These are phyloP conservation scores for Penicillium capsulatum DNA, from an alignment of 2,329 filamentous ascomycete genomes.

Conservation along the genomic window DNA sequence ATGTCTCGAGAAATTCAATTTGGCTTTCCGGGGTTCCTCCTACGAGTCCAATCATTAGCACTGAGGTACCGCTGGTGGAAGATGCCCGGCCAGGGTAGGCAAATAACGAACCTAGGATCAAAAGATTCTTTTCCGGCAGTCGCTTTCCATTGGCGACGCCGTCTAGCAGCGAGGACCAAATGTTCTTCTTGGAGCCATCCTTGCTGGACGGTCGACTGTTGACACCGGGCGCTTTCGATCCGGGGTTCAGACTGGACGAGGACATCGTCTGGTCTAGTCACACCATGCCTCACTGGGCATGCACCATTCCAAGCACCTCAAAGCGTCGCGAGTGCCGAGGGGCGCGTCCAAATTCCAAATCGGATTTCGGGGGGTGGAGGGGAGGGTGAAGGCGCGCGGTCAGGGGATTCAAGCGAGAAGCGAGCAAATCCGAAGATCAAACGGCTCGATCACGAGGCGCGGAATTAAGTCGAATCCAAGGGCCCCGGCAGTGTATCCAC, in stretches of 20 bases:
- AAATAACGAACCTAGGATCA: constrained; percentile 66
- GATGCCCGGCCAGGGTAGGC: not conserved
- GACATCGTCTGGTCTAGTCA: constrained; percentile 38
- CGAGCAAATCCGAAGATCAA: constrained; percentile 4
- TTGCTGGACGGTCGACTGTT: constrained; percentile 51
- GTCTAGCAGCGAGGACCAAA: constrained; percentile 93
- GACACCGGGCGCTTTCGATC: constrained; percentile 28
- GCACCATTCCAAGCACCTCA: constrained; percentile 31
- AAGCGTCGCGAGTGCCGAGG: constrained; percentile 4
- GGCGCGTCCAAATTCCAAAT: constrained; percentile 11
- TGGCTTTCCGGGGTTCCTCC: constrained; percentile 79
- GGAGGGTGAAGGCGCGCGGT: constrained; percentile 21
- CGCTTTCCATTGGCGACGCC: constrained; percentile 84
- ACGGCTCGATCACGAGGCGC: not conserved
- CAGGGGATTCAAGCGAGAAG: constrained; percentile 29
- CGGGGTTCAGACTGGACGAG: constrained; percentile 35
- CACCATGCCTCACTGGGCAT: constrained; percentile 32
- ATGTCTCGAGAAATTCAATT: constrained; percentile 70
- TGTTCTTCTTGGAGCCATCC: constrained; percentile 69
- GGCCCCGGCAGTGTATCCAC: not conserved
- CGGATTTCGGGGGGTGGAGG: constrained; percentile 17
- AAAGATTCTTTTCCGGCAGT: constrained; percentile 83
- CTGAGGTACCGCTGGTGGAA: constrained; percentile 6
- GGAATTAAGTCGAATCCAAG: no score
- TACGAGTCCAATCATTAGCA: constrained; percentile 37